Percentiles rank a stretch among this genome's conserved stretches.
These are phyloP conservation scores for Fusarium lateritium DNA, from an alignment of 2,329 filamentous ascomycete species.

Conservation along the genomic window DNA sequence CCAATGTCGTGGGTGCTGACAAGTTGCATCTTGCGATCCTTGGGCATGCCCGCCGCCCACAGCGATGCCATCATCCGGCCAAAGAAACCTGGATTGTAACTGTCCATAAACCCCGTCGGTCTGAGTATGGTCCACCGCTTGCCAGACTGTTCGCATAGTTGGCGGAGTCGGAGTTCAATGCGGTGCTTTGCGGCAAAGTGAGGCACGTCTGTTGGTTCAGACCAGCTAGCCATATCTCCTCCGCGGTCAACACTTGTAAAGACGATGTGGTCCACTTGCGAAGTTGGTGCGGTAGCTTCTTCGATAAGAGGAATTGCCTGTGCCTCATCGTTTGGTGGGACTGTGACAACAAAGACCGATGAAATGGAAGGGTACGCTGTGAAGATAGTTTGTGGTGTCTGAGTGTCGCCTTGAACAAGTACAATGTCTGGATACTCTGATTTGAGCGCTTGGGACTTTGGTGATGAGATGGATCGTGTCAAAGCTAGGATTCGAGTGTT, in stretches of 20 bases:
- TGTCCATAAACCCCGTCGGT: conserved; percentile 51
- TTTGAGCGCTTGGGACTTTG: conserved; percentile 12
- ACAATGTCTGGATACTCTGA: conserved; percentile 1
- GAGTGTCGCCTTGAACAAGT: conserved; percentile 30
- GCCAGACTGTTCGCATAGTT: conserved; percentile 1
- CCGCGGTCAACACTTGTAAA: conserved; percentile 42
- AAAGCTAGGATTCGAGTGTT: conserved; percentile 9
- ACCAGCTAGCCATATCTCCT: conserved; percentile 25
- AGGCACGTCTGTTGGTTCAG: conserved; percentile 30
- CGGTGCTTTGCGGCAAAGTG: conserved; percentile 42
- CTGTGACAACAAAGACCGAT: conserved; percentile 49
- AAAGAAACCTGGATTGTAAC: conserved; percentile 45
- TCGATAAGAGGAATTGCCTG: conserved; percentile 47
- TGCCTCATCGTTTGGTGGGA: conserved; percentile 46
- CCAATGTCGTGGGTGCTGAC: conserved; percentile 49
- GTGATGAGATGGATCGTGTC: conserved; percentile 14
- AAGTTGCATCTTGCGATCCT: conserved; percentile 45
- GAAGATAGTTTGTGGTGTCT: conserved; percentile 40
- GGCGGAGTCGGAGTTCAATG: conserved; percentile 25
- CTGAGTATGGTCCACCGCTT: conserved; percentile 48
- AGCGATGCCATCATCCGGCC: conserved; percentile 48
- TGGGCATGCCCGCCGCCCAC: conserved; percentile 46
- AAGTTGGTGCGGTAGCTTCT: conserved; percentile 21
- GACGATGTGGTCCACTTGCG: conserved; percentile 37
- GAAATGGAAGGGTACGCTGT: conserved; percentile 35